Base-by-base conservation (phyloP, 176 grass and related monocot species). In the Pharus latifolius region DNA sequence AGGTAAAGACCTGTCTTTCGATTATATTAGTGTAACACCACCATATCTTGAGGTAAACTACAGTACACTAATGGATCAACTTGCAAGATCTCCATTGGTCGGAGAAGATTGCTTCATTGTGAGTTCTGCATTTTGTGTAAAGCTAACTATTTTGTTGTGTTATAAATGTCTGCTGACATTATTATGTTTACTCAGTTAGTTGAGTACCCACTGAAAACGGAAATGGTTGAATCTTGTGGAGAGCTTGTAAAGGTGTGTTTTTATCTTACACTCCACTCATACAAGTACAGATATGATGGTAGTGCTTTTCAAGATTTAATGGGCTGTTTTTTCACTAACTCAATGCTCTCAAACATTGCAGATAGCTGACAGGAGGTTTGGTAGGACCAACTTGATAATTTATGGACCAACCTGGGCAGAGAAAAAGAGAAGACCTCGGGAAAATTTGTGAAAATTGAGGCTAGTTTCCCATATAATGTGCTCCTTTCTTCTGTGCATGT, bases 61-160 rank as follows among this genome's bases (percentile, higher is more conserved):
- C 28, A 56, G 55, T 42, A 90, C 69, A 75, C 61, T 98, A 68
- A 78, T 98, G 41, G 76, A 70, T 69, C 90, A 93, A 59, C 82
- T 98, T 41, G 51, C 74, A 63, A 88, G 81, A 55, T 98, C 95
- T 53, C 84, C 87, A 22, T 80, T 98, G 74, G 78, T 98, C 78
- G 95, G 90, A 82, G 85, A 91, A 84, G 95, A 99, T 56, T 91
- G 87, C 65, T 94, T 99, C 80, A 77, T 99, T 45, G 90, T 99
- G 51, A 88, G 95, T 88, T 62, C 26, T 79, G 14, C 31, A 28
- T 76, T 33, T 35, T 18, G 59, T 27, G 37, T 61, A 32, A 34
- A 49, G 46, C 5, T 60, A 77, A 54, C 38, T 42, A 24, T 57
- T 71, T 69, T 52, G 3, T 56, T 76, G 33, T 38, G 33, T 38